Evolutionary conservation across 208 protist genomes (phyloP).

Genomic region (Trichomonas tenax): DNA sequence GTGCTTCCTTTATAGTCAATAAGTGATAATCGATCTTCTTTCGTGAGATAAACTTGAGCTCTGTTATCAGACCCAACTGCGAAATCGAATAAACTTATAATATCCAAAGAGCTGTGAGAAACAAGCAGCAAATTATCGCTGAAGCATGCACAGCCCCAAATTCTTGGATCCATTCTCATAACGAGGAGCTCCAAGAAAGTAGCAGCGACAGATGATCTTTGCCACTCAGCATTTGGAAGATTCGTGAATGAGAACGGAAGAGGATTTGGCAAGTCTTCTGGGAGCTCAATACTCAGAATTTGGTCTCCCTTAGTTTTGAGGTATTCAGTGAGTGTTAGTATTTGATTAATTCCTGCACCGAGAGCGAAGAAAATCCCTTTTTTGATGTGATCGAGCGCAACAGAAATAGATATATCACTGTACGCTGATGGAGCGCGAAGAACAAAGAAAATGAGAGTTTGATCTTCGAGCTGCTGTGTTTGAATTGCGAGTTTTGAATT

Average conservation of each 20-base stretch:
- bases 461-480: background rate
- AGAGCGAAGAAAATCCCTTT: background rate
- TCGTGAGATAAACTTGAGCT: background rate
- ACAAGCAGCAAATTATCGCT: background rate
- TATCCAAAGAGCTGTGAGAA: background rate
- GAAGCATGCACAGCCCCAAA: background rate
- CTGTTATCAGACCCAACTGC: background rate
- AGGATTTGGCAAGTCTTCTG: background rate
- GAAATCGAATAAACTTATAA: background rate
- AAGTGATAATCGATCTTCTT: background rate
- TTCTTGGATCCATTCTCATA: background rate
- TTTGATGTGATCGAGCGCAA: background rate
- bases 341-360: background rate
- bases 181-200: background rate
- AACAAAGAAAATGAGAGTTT: background rate
- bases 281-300: background rate
- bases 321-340: background rate
- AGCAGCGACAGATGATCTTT: background rate
- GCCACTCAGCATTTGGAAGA: background rate
- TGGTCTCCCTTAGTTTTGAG: background rate
- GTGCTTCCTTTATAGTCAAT: background rate
- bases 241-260: background rate
- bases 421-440: background rate
- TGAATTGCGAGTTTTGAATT: constrained; percentile 6
- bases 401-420: background rate